Evolutionary conservation across 192 early-diverging fungal genomes (phyloP), one percentile per base, ranked within the genome.

Genomic region (Backusella circina): DNA sequence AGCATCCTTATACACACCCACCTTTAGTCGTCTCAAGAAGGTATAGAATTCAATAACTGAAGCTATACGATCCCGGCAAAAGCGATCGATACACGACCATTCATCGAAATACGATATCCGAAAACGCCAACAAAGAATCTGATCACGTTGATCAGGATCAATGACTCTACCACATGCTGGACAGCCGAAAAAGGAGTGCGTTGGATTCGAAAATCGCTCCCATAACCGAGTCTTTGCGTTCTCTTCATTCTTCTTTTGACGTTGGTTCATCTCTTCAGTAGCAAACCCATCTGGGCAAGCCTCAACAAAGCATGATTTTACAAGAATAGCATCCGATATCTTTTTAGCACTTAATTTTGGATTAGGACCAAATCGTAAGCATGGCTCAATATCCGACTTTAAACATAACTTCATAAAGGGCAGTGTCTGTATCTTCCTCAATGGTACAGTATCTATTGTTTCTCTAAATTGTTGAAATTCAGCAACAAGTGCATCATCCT

Each of bases 1-100:
- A 15, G 92, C 85, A 67, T 87, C 86, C 23, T 90, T 85, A 80
- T 91, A 96, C 30, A 94, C 84, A 3, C 96, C 95, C 66, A 91
- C 91, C 72, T 92, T 88, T 51, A 98, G 77, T 70, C 94, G 90
- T 35, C 94, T 88, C 33, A 96, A 86, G 81, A 97, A 97, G 31
- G 88, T 88, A 82, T 95, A 98, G 71, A 98, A 98, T 68, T 97
- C 95, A 72, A 92, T 92, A 9, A 91, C 94, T n/a, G 95, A 90
- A 4, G 95, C 91, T 12, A 98, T 77, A 3, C 95, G 85, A 82
- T 97, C 95, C 23, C 93, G 93, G 78, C 96, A 98, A 72, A 90
- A 88, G 6, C 86, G 85, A 78, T 92, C 92, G 54, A 92, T 85
- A 67, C 88, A 86, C 21, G 87, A 87, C 92, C 92, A 93, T 57